Conservation (phyloP, 495 filamentous ascomycete genomes). For the Darksidea phi region DNA sequence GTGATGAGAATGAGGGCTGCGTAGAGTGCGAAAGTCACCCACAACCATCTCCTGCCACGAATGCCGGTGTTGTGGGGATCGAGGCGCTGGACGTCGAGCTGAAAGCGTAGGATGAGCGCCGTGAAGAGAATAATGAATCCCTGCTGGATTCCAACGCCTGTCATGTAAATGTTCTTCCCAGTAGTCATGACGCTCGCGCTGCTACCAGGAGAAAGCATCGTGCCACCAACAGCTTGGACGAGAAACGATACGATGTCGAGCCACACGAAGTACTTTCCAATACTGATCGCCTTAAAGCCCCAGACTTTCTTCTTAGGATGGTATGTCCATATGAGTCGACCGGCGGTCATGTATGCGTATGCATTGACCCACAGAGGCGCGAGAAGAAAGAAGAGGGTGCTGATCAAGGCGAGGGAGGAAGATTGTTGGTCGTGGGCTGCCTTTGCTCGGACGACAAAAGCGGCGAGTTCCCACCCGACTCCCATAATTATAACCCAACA, state of each 20-base stretch:
- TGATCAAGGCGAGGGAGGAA: constrained; percentile 29
- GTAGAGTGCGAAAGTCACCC: constrained; percentile 54
- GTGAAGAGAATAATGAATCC: constrained; percentile 58
- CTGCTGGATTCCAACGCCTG: constrained; percentile 60
- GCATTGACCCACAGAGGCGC: constrained; percentile 56
- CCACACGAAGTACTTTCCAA: constrained; percentile 59
- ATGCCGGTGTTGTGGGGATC: constrained; percentile 23
- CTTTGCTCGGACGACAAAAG: constrained; percentile 46
- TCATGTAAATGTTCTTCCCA: constrained; percentile 61
- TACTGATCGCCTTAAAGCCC: constrained; percentile 50
- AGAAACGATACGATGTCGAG: constrained; percentile 65
- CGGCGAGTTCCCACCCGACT: constrained; percentile 46
- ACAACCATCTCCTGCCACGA: constrained; percentile 41
- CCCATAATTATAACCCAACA: constrained; percentile 57
- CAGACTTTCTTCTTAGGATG: constrained; percentile 50
- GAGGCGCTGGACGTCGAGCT: constrained; percentile 41
- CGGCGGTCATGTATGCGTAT: constrained; percentile 68
- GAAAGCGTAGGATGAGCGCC: constrained; percentile 51
- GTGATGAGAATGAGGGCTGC: constrained; percentile 53
- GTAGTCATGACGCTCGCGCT: constrained; percentile 35
- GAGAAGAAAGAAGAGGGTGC: constrained; percentile 30
- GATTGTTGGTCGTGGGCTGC: constrained; percentile 47
- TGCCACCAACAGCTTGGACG: constrained; percentile 57
- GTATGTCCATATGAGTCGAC: constrained; percentile 59
- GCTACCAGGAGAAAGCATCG: constrained; percentile 41